Percentiles rank a stretch among this genome's conserved stretches.
Evolutionary conservation across 805 yeast species (phyloP).

Genomic region (Pichia thaimueangensis): DNA sequence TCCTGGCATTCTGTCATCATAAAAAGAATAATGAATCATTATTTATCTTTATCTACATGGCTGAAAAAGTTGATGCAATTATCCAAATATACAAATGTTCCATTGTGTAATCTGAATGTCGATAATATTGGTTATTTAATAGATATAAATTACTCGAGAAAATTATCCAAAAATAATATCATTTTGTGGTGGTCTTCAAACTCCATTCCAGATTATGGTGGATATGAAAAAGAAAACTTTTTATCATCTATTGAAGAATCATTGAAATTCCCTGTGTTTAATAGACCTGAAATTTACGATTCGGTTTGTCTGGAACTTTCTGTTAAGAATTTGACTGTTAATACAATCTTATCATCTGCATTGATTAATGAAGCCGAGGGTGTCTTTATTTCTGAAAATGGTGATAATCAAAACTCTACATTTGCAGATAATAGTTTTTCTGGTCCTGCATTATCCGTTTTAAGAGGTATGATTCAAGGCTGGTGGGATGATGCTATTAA

Average conservation of each 20-base stretch:
- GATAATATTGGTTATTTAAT: slow-evolving; percentile 73
- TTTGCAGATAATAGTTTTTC: slow-evolving; percentile 83
- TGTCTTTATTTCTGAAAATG: slow-evolving; percentile 56
- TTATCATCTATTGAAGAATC: slow-evolving; percentile 42
- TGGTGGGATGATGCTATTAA: slow-evolving; percentile 92
- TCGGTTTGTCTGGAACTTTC: slow-evolving; percentile 74
- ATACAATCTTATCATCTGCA: slow-evolving; percentile 80
- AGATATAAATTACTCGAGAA: slow-evolving; percentile 82
- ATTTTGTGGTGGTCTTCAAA: slow-evolving; percentile 92
- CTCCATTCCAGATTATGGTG: slow-evolving; percentile 81
- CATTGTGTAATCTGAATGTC: slow-evolving; percentile 77
- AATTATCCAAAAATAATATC: slow-evolving; percentile 54
- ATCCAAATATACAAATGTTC: slow-evolving; percentile 71
- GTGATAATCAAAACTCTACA: slow-evolving; percentile 25
- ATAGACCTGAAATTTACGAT: slow-evolving; percentile 72
- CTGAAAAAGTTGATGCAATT: slow-evolving; percentile 56
- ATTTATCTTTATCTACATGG: slow-evolving; percentile 70
- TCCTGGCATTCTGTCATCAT: slow-evolving; percentile 74
- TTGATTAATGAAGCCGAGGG: slow-evolving; percentile 86
- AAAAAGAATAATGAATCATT: slow-evolving; percentile 61
- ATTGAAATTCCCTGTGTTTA: slow-evolving; percentile 63
- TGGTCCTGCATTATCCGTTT: slow-evolving; percentile 59
- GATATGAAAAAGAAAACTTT: slow-evolving; percentile 56
- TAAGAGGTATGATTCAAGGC: slow-evolving; percentile 68
- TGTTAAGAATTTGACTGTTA: slow-evolving; percentile 73